These are phyloP conservation scores for Ballota nigra DNA, from an alignment of 257 asterid genomes.

Conservation along the genomic window DNA sequence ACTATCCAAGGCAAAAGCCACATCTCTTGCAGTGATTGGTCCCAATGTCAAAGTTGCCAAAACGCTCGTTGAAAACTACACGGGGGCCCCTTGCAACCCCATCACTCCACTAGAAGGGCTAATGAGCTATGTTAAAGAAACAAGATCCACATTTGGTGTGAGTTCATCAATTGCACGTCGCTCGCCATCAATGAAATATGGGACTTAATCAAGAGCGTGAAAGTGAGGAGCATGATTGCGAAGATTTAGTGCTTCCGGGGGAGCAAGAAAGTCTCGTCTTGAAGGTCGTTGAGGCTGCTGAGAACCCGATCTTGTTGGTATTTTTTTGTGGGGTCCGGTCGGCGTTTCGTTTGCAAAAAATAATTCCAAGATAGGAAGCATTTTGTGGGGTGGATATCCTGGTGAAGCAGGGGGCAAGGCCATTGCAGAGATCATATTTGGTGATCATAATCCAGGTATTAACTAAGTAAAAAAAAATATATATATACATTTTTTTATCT, in stretches of 20 bases:
- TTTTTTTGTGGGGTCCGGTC: slow-evolving; percentile 64
- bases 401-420: slow-evolving; percentile 77
- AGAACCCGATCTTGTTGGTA: slow-evolving; percentile 51
- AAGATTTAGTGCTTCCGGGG: slow-evolving; percentile 50
- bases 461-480: too few relatives aligned
- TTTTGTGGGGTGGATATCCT: slow-evolving; percentile 78
- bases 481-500: too few relatives aligned
- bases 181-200: slow-evolving; percentile 37
- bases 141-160: slow-evolving; percentile 41
- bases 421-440: slow-evolving; percentile 58
- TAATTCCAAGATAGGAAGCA: slow-evolving; percentile 50
- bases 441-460: slow-evolving; percentile 71
- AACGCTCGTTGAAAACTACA: slow-evolving; percentile 52
- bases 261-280: slow-evolving; percentile 41
- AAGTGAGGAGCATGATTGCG: slow-evolving; percentile 56
- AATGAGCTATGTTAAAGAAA: slow-evolving; percentile 29
- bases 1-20: slow-evolving; percentile 35
- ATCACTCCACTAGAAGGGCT: slow-evolving; percentile 51
- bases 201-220: slow-evolving; percentile 61
- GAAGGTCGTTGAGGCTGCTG: slow-evolving; percentile 44
- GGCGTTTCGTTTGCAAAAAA: slow-evolving; percentile 61
- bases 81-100: slow-evolving; percentile 59
- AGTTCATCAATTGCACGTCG: slow-evolving; percentile 44
- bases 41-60: slow-evolving; percentile 50
- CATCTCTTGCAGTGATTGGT: slow-evolving; percentile 58